phyloP scores from a whole-genome alignment of 768 basidiomycete species.

The Stropharia rugosoannulata region DNA sequence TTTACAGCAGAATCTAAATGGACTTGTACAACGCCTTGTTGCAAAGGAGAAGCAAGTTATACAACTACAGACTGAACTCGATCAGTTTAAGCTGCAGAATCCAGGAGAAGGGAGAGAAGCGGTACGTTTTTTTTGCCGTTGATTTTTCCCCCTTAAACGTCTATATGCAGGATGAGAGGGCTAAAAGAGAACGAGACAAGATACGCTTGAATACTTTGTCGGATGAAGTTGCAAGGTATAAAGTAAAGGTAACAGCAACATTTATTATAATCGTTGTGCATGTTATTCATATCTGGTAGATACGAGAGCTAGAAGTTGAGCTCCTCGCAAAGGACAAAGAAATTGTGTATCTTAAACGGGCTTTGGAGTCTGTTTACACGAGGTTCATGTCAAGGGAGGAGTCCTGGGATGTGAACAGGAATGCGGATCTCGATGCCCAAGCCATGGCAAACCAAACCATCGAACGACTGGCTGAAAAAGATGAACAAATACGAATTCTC shows the following conservation, averaged over 20 bases:
- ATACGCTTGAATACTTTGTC: constrained; percentile 68
- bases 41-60: constrained; percentile 85
- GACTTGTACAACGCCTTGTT: constrained; percentile 75
- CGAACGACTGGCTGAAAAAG: constrained; percentile 66
- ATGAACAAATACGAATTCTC: constrained; percentile 59
- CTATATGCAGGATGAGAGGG: constrained; percentile 59
- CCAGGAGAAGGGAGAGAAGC: constrained; percentile 57
- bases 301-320: constrained; percentile 47
- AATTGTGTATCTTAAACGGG: constrained; percentile 72
- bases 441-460: constrained; percentile 70
- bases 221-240: constrained; percentile 73
- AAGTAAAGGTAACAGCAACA: constrained; percentile 53
- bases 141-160: too few species aligned
- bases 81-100: constrained; percentile 56
- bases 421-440: constrained; percentile 60
- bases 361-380: constrained; percentile 85
- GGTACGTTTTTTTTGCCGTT: constrained; percentile 37
- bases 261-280: background rate
- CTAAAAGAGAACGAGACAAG: constrained; percentile 73
- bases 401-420: constrained; percentile 41
- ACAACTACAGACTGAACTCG: constrained; percentile 71
- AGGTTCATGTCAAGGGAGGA: constrained; percentile 67
- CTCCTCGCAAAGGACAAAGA: constrained; percentile 68
- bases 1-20: constrained; percentile 57
- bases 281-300: constrained; percentile 35